Evolutionary conservation across 2,329 filamentous ascomycete species (phyloP).

Genomic region (Talaromyces sp.): DNA sequence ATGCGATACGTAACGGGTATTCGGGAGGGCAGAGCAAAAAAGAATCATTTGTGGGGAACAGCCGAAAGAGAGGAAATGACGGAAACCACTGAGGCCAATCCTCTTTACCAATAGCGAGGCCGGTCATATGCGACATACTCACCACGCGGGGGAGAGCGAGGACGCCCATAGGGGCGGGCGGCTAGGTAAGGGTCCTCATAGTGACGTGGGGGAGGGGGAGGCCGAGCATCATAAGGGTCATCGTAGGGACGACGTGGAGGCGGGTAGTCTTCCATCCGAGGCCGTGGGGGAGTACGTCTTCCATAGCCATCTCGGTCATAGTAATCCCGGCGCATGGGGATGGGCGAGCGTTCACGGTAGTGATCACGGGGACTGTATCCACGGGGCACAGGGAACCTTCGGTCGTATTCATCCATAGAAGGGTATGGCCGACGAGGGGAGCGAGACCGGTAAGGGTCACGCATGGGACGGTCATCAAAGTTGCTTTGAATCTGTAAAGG

Average conservation of each 20-base stretch:
- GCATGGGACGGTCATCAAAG: constrained; percentile 68
- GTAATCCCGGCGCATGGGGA: constrained; percentile 74
- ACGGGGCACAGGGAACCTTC: constrained; percentile 75
- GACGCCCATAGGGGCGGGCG: constrained; percentile 56
- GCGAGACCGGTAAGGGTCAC: constrained; percentile 74
- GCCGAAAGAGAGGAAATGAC: constrained; percentile 21
- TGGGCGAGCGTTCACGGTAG: constrained; percentile 83
- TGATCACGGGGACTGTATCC: constrained; percentile 83
- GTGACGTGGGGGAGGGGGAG: constrained; percentile 55
- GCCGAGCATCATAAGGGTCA: constrained; percentile 60
- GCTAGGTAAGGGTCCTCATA: constrained; percentile 65
- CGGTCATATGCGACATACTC: constrained; percentile 49
- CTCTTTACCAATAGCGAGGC: constrained; percentile 48
- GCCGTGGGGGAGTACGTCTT: constrained; percentile 78
- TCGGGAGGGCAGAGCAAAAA: constrained; percentile 13
- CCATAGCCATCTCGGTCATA: constrained; percentile 78
- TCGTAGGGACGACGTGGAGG: constrained; percentile 61
- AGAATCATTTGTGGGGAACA: constrained; percentile 12
- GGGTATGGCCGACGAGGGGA: constrained; percentile 72
- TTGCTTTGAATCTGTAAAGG: constrained; percentile 62
- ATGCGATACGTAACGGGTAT: constrained; percentile 27
- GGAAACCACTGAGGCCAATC: not conserved
- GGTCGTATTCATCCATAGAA: constrained; percentile 77
- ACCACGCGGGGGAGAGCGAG: constrained; percentile 45
- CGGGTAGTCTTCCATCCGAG: constrained; percentile 76